Conservation (phyloP, 2,329 filamentous ascomycete species). For the Cytospora chrysosperma region DNA sequence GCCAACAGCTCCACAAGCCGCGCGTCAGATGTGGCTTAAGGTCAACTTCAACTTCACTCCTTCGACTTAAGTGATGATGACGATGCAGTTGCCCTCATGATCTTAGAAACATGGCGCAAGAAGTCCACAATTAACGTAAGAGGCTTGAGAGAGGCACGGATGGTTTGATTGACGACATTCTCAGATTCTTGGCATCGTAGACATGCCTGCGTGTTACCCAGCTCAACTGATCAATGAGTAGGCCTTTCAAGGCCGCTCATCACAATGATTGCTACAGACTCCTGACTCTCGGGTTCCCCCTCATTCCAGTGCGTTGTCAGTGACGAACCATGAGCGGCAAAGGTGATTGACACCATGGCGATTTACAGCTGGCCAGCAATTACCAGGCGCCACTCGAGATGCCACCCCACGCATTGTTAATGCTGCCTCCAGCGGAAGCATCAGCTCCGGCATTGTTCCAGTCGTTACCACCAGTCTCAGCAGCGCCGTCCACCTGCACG, state of each 20-base stretch:
- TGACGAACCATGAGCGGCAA: background rate
- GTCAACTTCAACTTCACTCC: slow-evolving; percentile 3
- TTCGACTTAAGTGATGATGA: background rate
- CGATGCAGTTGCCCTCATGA: background rate
- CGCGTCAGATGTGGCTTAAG: slow-evolving; percentile 1
- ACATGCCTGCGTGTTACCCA: background rate
- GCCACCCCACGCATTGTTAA: background rate
- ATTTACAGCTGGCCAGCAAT: background rate
- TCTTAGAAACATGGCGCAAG: background rate
- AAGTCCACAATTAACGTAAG: background rate
- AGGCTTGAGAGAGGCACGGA: background rate
- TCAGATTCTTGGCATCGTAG: background rate
- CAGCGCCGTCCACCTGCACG: background rate
- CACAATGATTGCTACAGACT: background rate
- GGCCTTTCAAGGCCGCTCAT: background rate
- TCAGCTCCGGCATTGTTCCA: slow-evolving; percentile 1
- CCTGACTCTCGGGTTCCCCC: background rate
- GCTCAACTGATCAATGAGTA: too few species aligned
- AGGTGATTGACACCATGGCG: background rate
- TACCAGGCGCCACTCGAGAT: background rate
- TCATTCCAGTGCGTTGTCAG: background rate
- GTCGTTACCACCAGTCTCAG: background rate
- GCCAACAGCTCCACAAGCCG: slow-evolving; percentile 11
- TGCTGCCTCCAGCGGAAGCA: background rate
- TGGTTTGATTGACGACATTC: background rate